Conservation (phyloP, 2,329 filamentous ascomycete species). For the Ceratocystis cubensis region DNA sequence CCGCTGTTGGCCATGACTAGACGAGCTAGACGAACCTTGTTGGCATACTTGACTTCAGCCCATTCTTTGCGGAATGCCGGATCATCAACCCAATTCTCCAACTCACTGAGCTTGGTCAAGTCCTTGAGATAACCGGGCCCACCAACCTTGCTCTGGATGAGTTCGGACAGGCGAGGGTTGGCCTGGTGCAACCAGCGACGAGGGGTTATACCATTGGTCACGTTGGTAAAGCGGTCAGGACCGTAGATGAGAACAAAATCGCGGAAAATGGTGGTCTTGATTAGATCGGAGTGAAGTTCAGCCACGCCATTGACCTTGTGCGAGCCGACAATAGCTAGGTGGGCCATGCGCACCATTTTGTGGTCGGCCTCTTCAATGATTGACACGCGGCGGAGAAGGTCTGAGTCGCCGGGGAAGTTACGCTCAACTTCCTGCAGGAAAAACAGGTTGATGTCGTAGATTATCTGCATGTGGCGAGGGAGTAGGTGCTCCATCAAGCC, state of each 20-base stretch:
- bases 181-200: slow-evolving; percentile 95
- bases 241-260: slow-evolving; percentile 95
- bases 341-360: slow-evolving; percentile 98
- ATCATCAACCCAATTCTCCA: slow-evolving; percentile 76
- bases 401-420: slow-evolving; percentile 76
- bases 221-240: slow-evolving; percentile 94
- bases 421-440: slow-evolving; percentile 89
- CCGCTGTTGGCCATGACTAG: slow-evolving; percentile 76
- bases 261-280: slow-evolving; percentile 99
- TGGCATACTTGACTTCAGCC: slow-evolving; percentile 91
- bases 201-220: slow-evolving; percentile 95
- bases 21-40: slow-evolving; percentile 84
- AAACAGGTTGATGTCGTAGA: slow-evolving; percentile 92
- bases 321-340: slow-evolving; percentile 84
- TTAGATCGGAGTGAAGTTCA: slow-evolving; percentile 91
- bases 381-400: slow-evolving; percentile 75
- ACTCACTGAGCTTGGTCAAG: slow-evolving; percentile 69
- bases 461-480: slow-evolving; percentile 88
- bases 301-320: slow-evolving; percentile 99
- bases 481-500: slow-evolving; percentile 83
- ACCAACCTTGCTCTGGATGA: slow-evolving; percentile 83
- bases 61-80: slow-evolving; percentile 86
- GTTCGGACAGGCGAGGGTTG: slow-evolving; percentile 78
- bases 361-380: slow-evolving; percentile 95
- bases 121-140: slow-evolving; percentile 80